Conservation (phyloP, 2,329 filamentous ascomycete genomes). For the Colletotrichum sp. region DNA sequence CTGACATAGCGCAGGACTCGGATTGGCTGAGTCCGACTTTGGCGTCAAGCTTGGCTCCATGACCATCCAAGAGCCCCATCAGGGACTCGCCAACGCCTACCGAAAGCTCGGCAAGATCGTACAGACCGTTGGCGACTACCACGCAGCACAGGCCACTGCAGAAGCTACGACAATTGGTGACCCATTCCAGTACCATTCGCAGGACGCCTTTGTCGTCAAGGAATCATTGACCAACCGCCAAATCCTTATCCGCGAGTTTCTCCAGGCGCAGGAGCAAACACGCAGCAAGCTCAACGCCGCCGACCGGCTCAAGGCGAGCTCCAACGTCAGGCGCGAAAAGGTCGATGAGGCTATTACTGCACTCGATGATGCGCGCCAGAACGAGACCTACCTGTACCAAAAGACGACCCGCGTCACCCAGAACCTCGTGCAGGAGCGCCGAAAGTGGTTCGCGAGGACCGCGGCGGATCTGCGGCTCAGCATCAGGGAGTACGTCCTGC, state of each 20-base stretch:
- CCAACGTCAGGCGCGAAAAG: conserved; percentile 89
- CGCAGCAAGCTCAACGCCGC: conserved; percentile 84
- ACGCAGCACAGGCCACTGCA: conserved; percentile 94
- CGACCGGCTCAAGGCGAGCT: conserved; percentile 85
- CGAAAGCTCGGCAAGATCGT: conserved; percentile 93
- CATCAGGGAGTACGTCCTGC: conserved; percentile 90
- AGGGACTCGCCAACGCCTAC: conserved; percentile 87
- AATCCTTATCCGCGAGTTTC: conserved; percentile 89
- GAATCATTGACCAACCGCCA: conserved; percentile 97
- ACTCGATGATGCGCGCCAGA: conserved; percentile 83
- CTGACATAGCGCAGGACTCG: conserved; percentile 69
- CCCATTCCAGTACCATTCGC: conserved; percentile 91
- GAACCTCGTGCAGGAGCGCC: conserved; percentile 86
- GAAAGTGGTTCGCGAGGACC: conserved; percentile 89
- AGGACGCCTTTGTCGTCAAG: conserved; percentile 97
- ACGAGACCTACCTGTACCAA: conserved; percentile 80
- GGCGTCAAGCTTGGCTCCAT: conserved; percentile 88
- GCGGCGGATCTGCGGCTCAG: conserved; percentile 81
- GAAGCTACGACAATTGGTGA: conserved; percentile 96
- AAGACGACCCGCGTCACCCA: conserved; percentile 90
- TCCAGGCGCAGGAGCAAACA: conserved; percentile 87
- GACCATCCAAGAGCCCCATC: conserved; percentile 88
- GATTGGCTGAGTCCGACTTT: conserved; percentile 90
- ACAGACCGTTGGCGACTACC: conserved; percentile 92
- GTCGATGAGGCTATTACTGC: conserved; percentile 96